Evolutionary conservation across 371 early-diverging fungal genomes (phyloP).

Genomic region (Capillidium heterosporum): DNA sequence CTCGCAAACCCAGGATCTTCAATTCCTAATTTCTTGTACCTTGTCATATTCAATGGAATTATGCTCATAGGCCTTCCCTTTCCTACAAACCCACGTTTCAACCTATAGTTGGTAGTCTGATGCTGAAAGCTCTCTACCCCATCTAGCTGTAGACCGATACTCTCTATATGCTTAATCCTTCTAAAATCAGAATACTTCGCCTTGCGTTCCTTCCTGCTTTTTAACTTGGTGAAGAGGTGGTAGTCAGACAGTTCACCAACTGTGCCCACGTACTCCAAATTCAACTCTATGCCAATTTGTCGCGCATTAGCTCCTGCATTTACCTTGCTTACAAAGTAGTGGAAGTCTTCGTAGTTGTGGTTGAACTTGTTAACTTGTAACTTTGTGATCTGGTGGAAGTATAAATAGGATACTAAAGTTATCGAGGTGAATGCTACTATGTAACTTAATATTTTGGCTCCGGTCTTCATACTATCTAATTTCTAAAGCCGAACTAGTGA

Average conservation of each 20-base stretch:
- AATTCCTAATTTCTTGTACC: constrained; percentile 6
- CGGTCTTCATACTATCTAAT: too few species aligned
- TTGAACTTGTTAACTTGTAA: too few species aligned
- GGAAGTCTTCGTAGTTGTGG: too few species aligned
- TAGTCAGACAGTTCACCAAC: constrained; percentile 2
- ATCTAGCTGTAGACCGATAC: neutral
- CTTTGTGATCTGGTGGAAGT: too few species aligned
- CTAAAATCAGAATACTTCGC: neutral
- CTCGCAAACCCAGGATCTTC: constrained; percentile 60
- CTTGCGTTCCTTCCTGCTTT: neutral
- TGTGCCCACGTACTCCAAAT: neutral
- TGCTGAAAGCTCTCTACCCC: neutral
- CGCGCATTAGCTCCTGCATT: too few species aligned
- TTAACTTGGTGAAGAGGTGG: neutral
- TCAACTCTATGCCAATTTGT: too few species aligned
- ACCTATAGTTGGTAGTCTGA: constrained; percentile 2
- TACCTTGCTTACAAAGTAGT: too few species aligned
- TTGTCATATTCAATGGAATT: neutral
- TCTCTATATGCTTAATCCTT: neutral
- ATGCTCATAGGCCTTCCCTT: neutral
- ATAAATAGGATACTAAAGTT: too few species aligned
- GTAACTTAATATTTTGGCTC: too few species aligned
- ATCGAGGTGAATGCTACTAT: too few species aligned
- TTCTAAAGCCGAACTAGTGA: too few species aligned
- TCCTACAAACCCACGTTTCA: neutral